phyloP scores from a whole-genome alignment of 2,329 filamentous ascomycete genomes.

The Fusarium sp. region DNA sequence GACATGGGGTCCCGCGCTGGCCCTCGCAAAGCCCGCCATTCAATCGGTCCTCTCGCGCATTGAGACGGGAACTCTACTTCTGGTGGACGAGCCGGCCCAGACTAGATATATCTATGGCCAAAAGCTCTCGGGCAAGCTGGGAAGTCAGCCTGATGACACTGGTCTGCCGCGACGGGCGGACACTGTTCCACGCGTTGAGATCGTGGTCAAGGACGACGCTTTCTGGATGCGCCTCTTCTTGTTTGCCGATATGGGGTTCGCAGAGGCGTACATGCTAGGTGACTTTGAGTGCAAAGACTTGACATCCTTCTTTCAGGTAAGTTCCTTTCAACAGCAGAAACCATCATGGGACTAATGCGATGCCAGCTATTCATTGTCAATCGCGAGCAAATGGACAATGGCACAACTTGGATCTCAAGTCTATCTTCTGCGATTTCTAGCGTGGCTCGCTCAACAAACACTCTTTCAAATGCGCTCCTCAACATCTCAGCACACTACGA shows the following conservation, averaged over 20 bases:
- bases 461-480: constrained; percentile 67
- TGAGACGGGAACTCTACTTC: constrained; percentile 59
- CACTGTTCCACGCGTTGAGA: constrained; percentile 59
- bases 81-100: constrained; percentile 60
- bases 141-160: constrained; percentile 49
- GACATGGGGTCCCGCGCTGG: constrained; percentile 60
- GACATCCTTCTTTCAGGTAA: constrained; percentile 74
- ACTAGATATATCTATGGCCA: constrained; percentile 59
- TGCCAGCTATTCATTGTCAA: constrained; percentile 76
- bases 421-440: constrained; percentile 68
- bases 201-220: constrained; percentile 72
- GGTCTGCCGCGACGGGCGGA: constrained; percentile 50
- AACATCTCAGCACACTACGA: constrained; percentile 82
- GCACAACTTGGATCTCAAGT: constrained; percentile 70
- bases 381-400: constrained; percentile 72
- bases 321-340: constrained; percentile 5
- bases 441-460: constrained; percentile 68
- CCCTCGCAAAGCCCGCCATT: constrained; percentile 59
- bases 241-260: constrained; percentile 81
- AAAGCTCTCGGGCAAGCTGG: constrained; percentile 53
- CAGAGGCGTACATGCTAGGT: constrained; percentile 79
- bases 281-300: constrained; percentile 76
- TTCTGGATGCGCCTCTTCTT: constrained; percentile 78
- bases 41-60: constrained; percentile 60
- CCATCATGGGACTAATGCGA: background rate